phyloP scores from a whole-genome alignment of 2,329 filamentous ascomycete genomes.

The Macrophomina pseudophaseolina region DNA sequence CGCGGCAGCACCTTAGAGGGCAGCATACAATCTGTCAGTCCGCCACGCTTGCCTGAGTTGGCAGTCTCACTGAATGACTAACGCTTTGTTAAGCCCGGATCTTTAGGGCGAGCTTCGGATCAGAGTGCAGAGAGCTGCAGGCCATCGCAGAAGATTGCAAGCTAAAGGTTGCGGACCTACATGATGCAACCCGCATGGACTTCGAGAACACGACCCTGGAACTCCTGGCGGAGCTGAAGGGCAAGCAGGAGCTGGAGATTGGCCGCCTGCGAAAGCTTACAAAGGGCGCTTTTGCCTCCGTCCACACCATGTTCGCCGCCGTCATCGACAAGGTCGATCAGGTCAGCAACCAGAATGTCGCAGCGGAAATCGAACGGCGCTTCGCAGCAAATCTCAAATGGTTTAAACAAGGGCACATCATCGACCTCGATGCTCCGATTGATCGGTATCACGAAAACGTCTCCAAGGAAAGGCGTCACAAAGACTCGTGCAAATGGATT shows the following conservation, averaged over 20 bases:
- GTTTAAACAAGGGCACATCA: not conserved
- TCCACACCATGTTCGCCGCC: not conserved
- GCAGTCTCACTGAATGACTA: no score
- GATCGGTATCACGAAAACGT: not conserved
- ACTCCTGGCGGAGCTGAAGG: not conserved
- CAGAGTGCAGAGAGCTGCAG: not conserved
- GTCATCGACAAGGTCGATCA: no score
- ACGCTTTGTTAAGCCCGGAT: not conserved
- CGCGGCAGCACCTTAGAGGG: no score
- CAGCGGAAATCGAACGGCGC: not conserved
- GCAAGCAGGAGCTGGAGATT: not conserved
- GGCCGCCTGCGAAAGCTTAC: not conserved
- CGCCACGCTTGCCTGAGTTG: no score
- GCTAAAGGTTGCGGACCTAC: not conserved
- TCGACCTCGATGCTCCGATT: not conserved
- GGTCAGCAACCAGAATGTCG: not conserved
- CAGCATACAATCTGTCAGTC: no score
- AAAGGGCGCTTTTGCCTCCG: not conserved
- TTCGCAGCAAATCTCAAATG: not conserved
- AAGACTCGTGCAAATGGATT: not conserved
- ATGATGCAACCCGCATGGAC: not conserved
- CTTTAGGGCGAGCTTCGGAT: not conserved
- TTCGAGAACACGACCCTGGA: not conserved
- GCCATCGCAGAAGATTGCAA: not conserved
- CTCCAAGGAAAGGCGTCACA: not conserved